phyloP scores from a whole-genome alignment of 2,329 filamentous ascomycete genomes.

The Botryotinia convoluta region DNA sequence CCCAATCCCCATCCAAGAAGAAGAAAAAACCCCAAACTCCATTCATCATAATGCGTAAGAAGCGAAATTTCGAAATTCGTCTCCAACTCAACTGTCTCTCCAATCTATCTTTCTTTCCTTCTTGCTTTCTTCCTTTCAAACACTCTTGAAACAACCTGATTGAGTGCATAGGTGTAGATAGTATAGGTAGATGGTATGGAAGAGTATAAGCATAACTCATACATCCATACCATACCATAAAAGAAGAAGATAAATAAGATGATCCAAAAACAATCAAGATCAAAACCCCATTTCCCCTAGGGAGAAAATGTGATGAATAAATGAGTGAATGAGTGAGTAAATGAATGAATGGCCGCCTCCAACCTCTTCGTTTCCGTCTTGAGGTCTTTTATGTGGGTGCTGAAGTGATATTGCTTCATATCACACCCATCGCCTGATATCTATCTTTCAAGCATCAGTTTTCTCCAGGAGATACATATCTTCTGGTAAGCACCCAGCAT shows the following conservation, averaged over 20 bases:
- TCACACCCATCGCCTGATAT: background rate
- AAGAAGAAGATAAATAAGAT: background rate
- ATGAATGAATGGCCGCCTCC: background rate
- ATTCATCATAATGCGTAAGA: background rate
- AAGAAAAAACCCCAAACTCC: background rate
- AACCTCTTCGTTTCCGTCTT: background rate
- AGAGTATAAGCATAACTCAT: background rate
- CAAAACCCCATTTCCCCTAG: background rate
- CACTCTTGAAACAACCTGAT: background rate
- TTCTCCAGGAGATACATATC: background rate
- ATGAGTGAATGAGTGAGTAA: background rate
- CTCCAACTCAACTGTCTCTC: background rate
- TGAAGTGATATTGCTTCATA: background rate
- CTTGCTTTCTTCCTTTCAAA: background rate
- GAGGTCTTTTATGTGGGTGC: background rate
- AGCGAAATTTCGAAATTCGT: background rate
- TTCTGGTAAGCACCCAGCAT: background rate
- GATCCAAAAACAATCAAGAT: background rate
- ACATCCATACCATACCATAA: background rate
- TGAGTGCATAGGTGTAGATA: background rate
- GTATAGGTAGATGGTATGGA: background rate
- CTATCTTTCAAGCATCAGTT: background rate
- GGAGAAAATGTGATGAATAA: background rate
- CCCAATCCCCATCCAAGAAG: background rate
- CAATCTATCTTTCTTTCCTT: background rate